These are phyloP conservation scores for Ajuga chamaepitys DNA, from an alignment of 257 asterid genomes.

Conservation along the genomic window DNA sequence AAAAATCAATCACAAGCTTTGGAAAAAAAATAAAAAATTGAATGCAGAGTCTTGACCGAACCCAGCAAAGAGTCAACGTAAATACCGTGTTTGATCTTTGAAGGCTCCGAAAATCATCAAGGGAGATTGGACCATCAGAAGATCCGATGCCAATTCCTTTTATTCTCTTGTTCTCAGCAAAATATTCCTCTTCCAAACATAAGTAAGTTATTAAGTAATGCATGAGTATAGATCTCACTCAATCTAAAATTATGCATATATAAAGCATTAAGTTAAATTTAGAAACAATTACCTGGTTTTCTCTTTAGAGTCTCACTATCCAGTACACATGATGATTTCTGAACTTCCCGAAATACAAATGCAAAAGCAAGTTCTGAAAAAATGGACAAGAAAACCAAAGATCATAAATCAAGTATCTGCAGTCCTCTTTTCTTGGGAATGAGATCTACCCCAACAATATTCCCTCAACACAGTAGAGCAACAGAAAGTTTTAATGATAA, in stretches of 20 bases:
- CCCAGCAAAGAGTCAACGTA: neutral
- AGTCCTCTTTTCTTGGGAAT: neutral
- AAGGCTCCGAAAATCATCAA: slow-evolving; percentile 91
- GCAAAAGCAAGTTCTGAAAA: slow-evolving; percentile 74
- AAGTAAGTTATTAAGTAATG: slow-evolving; percentile 19
- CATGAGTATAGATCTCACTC: neutral
- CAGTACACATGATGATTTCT: slow-evolving; percentile 22
- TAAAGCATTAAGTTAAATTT: neutral
- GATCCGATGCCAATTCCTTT: slow-evolving; percentile 97
- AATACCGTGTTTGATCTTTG: slow-evolving; percentile 85
- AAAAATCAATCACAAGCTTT: neutral
- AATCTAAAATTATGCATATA: neutral
- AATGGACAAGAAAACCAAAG: slow-evolving; percentile 17
- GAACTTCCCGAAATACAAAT: slow-evolving; percentile 86
- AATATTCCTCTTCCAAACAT: slow-evolving; percentile 51
- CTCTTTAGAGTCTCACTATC: slow-evolving; percentile 61
- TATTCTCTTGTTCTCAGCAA: slow-evolving; percentile 64
- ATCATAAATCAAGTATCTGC: neutral
- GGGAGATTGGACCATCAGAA: slow-evolving; percentile 87
- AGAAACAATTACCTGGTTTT: slow-evolving; percentile 62
- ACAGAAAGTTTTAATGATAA: neutral
- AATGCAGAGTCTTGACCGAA: slow-evolving; percentile 6
- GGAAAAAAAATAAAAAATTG: neutral
- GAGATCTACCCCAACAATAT: neutral
- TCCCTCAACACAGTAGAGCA: slow-evolving; percentile 7